phyloP scores from a whole-genome alignment of 139 green algal genomes.

The Tetraselmis chui region DNA sequence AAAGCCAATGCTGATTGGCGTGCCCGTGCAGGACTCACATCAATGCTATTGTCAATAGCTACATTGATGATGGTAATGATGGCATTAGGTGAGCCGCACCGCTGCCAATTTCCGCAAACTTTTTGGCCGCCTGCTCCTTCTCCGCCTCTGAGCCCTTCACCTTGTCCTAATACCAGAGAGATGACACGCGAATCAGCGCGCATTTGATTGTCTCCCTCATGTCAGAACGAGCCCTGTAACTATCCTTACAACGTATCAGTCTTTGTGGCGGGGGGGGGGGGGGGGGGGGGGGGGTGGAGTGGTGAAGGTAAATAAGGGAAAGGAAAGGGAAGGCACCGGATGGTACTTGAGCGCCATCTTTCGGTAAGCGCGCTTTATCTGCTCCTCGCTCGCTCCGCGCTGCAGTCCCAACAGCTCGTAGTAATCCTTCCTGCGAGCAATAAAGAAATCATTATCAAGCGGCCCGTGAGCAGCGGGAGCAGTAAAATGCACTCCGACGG shows the following conservation, averaged over 20 bases:
- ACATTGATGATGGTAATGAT: too few relatives aligned
- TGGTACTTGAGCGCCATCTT: constrained; percentile 97
- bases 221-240: neutral
- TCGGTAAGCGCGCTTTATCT: constrained; percentile 92
- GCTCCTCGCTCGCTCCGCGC: constrained; percentile 61
- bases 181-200: neutral
- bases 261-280: neutral
- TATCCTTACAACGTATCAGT: neutral
- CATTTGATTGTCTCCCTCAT: neutral
- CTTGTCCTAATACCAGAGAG: constrained; percentile 56
- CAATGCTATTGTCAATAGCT: too few relatives aligned
- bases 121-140: constrained; percentile 80
- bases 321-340: too few relatives aligned
- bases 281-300: too few relatives aligned
- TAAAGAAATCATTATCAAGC: neutral
- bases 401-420: constrained; percentile 86
- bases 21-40: too few relatives aligned
- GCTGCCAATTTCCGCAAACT: constrained; percentile 87
- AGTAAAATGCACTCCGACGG: too few relatives aligned
- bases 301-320: too few relatives aligned
- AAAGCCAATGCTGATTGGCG: neutral
- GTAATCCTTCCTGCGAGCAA: constrained; percentile 69
- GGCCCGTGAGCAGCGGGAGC: too few relatives aligned
- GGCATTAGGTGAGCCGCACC: too few relatives aligned
- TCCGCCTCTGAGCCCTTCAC: constrained; percentile 79